phyloP scores from a whole-genome alignment of 2,329 filamentous ascomycete species.

The Shiraia sp. region DNA sequence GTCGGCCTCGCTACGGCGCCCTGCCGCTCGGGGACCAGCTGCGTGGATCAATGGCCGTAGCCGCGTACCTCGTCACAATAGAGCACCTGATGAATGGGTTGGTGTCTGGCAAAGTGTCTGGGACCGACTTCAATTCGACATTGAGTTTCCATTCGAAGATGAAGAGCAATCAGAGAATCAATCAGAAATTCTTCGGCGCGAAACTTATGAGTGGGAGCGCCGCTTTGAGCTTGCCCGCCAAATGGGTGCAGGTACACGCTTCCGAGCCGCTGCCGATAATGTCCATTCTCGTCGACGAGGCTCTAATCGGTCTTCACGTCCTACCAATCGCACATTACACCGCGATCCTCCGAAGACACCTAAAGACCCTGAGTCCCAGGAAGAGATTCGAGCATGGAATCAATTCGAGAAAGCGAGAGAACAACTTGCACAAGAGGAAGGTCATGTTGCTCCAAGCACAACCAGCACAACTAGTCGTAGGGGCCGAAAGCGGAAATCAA shows the following conservation, averaged over 20 bases:
- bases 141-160: constrained; percentile 84
- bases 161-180: constrained; percentile 60
- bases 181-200: constrained; percentile 59
- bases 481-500: constrained; percentile 75
- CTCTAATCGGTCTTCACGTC: constrained; percentile 46
- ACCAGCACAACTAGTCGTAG: constrained; percentile 47
- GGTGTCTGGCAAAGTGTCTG: constrained; percentile 89
- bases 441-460: constrained; percentile 19
- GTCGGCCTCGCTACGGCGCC: constrained; percentile 37
- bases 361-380: constrained; percentile 71
- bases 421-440: constrained; percentile 40
- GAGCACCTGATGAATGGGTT: constrained; percentile 59
- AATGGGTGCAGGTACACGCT: constrained; percentile 74
- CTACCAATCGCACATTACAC: constrained; percentile 34
- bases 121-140: constrained; percentile 74
- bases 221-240: constrained; percentile 80
- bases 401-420: constrained; percentile 85
- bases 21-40: constrained; percentile 32
- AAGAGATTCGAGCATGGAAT: constrained; percentile 86
- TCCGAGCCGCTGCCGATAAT: constrained; percentile 69
- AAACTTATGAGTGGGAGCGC: constrained; percentile 76
- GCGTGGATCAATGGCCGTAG: constrained; percentile 36
- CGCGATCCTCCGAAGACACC: constrained; percentile 47
- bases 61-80: constrained; percentile 35
- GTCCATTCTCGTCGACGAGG: constrained; percentile 49